A percentile compares a stretch with the other conserved stretches of the same genome.
These are phyloP conservation scores for Trichoderma erinaceum DNA, from an alignment of 495 filamentous ascomycete species.

Conservation along the genomic window DNA sequence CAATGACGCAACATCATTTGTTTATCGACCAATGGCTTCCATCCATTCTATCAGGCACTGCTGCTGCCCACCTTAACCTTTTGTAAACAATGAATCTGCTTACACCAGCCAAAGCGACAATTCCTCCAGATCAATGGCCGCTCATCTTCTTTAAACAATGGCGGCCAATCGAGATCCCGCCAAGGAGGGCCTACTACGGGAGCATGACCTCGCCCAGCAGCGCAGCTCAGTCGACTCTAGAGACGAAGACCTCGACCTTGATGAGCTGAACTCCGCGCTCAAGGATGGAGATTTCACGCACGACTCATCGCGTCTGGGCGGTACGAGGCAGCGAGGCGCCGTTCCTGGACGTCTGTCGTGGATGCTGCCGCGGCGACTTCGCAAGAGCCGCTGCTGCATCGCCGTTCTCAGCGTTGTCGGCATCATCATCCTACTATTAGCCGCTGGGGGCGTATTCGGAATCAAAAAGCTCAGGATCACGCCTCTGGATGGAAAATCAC, in stretches of 20 bases:
- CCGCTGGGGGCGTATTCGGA: conserved; percentile 33
- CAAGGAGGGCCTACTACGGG: conserved; percentile 13
- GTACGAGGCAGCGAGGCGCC: conserved; percentile 17
- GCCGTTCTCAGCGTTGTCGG: conserved; percentile 16
- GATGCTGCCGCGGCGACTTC: conserved; percentile 19
- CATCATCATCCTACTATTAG: conserved; percentile 30
- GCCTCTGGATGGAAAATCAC: conserved; percentile 49
- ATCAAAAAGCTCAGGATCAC: conserved; percentile 38
- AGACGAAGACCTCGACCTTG: conserved; percentile 36
- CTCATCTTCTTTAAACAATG: background rate
- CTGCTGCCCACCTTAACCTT: background rate
- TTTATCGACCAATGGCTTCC: background rate
- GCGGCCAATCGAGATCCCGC: background rate
- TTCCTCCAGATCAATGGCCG: background rate
- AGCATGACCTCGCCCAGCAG: background rate
- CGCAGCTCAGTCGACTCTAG: conserved; percentile 22
- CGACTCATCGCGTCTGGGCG: conserved; percentile 8
- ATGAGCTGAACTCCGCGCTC: conserved; percentile 29
- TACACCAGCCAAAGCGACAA: no score
- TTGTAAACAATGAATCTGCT: background rate
- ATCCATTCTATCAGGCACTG: background rate
- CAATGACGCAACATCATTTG: background rate
- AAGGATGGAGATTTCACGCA: background rate
- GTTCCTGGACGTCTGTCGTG: conserved; percentile 17
- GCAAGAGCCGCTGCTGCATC: conserved; percentile 25